Evolutionary conservation across 164 flowering plant genomes (phyloP), one percentile per base, ranked within the genome.

Genomic region (Brasenia schreberi): DNA sequence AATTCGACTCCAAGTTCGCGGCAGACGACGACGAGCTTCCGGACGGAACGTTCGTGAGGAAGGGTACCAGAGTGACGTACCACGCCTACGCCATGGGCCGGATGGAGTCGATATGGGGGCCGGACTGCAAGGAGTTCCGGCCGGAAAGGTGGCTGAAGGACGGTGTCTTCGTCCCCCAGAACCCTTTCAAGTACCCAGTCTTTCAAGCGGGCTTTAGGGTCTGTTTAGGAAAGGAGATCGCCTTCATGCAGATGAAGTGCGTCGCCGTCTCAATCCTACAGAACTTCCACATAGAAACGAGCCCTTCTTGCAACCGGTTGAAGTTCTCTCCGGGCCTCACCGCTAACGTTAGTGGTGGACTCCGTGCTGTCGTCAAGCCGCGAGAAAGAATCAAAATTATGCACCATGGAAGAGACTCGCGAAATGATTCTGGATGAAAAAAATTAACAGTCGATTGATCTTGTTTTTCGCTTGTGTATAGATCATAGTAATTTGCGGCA

Each of bases 81-180:
- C 98, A 92, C 64, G 85, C 87, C 11, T 93, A 88, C 63, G 98
- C 98, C 0, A 92, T 92, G 96, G 98, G 98, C 33, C 80, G 98
- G 72, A 87, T 92, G 90, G 88, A 84, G 44, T 64, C 69, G 5
- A 14, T 85, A 0, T 92, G 98, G 98, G 98, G 98, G 4, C 52
- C 76, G 2, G 96, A 90, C 58, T 77, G 83, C 43, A 65, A 72
- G 0, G 84, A 84, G 16, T 92, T 87, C 75, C 81, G 73, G 61
- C 97, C 98, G 4, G 84, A 85, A 61, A 78, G 97, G 63, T 92
- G 98, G 98, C 44, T 92, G 43, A 56, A 72, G 58, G 64, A 78
- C 9, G 97, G 92, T 0, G 59, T 56, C 2, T 90, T 88, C 61
- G n/a, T 63, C 9, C 81, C 82, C 0, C 81, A 71, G 19, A 77